These are phyloP conservation scores for Alternaria atra DNA, from an alignment of 2,329 filamentous ascomycete genomes.

Conservation along the genomic window DNA sequence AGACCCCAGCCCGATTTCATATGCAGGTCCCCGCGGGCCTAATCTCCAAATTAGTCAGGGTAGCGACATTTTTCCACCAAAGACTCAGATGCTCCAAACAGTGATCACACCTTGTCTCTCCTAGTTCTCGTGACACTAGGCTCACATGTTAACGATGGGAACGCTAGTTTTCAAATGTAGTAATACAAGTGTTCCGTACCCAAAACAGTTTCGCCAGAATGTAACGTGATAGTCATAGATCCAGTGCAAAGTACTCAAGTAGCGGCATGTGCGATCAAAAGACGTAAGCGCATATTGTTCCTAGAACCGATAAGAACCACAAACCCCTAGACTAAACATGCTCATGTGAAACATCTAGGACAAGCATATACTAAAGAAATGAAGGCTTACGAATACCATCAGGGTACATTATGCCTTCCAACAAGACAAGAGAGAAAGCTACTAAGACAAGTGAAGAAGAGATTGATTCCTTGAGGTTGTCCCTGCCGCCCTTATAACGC, in stretches of 20 bases:
- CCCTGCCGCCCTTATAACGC: conserved; percentile 13
- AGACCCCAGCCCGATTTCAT: conserved; percentile 29
- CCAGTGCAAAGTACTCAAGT: neutral
- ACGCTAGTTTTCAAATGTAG: neutral
- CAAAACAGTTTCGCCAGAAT: neutral
- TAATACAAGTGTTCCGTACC: conserved; percentile 11
- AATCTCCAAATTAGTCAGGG: conserved; percentile 37
- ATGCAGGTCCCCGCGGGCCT: conserved; percentile 43
- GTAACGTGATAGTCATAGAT: neutral
- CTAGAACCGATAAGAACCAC: neutral
- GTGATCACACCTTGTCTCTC: neutral
- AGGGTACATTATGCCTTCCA: neutral
- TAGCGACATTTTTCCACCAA: conserved; percentile 13
- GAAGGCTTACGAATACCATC: neutral
- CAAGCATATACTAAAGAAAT: neutral
- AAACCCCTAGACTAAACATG: conserved; percentile 11
- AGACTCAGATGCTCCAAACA: neutral
- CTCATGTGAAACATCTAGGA: conserved; percentile 5
- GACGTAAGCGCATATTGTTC: neutral
- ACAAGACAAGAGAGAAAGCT: neutral
- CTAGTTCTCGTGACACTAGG: neutral
- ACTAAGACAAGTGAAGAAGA: conserved; percentile 20
- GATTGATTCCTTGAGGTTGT: conserved; percentile 15
- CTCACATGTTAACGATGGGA: neutral
- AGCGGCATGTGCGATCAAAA: neutral